Base-by-base conservation (phyloP, 2,329 filamentous ascomycete species). In the Penicillium crustosum region DNA sequence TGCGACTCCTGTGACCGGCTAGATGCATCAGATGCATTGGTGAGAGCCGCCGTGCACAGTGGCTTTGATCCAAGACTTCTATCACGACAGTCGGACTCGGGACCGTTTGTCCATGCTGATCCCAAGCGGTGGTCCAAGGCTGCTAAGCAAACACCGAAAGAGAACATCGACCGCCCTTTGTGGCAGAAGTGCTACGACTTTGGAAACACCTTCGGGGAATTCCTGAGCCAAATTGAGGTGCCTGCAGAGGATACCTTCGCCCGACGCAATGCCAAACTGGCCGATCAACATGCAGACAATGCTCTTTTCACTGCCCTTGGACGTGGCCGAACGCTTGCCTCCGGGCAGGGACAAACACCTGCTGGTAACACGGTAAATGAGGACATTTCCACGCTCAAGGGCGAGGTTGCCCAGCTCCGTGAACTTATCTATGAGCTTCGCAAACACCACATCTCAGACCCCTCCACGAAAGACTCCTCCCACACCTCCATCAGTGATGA, bases 171-270 rank as follows among this genome's bases (percentile, higher is more conserved):
- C 29, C 62, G 61, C 10, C 63, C 67, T 8, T 39, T 65, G n/a
- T 71, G 67, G 58, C 69, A 75, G 54, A 74, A 72, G 50, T 73
- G 67, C 44, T 66, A 70, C 29, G 61, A 64, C 19, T 77, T 77
- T 58, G 72, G 66, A 35, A 65, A 66, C 53, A 59, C 64, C 6
- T 63, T 73, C 27, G 66, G 66, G 27, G 65, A 70, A 21, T 59
- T 67, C 9, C 61, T 77, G 27, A 66, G 64, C 31, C 49, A 63
- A 25, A 53, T 69, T 8, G 53, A 64, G 23, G 17, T 62, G 19
- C 53, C 65, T 8, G 59, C 59, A 44, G 58, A 58, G 35, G 54
- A 63, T 15, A 47, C 47, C 10, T 53, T 58, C 54, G 44, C 62
- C 6, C 61, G 53, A 29, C 57, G 61, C 43, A 64, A 65, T 48